These are phyloP conservation scores for Irpex lacteus DNA, from an alignment of 1,284 basidiomycete genomes.

Conservation along the genomic window DNA sequence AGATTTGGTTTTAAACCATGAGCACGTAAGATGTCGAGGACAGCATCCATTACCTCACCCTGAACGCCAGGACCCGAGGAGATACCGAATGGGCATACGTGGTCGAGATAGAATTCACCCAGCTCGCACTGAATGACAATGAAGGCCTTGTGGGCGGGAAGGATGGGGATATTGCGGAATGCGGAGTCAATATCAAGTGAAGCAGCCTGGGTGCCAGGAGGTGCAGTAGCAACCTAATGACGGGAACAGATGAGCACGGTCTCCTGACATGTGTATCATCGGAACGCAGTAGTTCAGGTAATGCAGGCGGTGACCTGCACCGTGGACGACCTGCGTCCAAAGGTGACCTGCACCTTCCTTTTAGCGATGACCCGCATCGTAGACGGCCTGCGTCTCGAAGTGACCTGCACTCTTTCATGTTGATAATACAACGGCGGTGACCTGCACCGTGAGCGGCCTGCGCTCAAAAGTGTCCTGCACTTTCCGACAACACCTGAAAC, in stretches of 20 bases:
- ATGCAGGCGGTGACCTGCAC: too few species aligned
- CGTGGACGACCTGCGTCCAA: too few species aligned
- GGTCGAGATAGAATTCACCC: constrained; percentile 26
- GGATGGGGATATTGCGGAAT: constrained; percentile 29
- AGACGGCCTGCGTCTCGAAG: too few species aligned
- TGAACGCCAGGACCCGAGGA: constrained; percentile 25
- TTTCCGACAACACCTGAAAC: too few species aligned
- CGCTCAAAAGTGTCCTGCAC: too few species aligned
- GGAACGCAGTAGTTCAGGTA: too few species aligned
- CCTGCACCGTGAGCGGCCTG: too few species aligned
- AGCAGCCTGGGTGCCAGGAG: constrained; percentile 30
- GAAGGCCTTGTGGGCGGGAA: neutral
- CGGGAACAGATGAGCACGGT: neutral
- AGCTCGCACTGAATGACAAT: constrained; percentile 23
- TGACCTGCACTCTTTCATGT: too few species aligned
- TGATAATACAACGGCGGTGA: too few species aligned
- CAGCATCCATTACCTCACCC: constrained; percentile 30
- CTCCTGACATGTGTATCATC: too few species aligned
- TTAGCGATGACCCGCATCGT: too few species aligned
- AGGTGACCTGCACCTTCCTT: too few species aligned
- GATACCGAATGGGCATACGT: constrained; percentile 30
- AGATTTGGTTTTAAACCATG: neutral
- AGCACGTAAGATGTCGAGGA: constrained; percentile 27
- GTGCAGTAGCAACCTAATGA: constrained; percentile 28
- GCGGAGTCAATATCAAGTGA: constrained; percentile 32